Conservation (phyloP, 371 early-diverging fungal genomes). For the Lichtheimia hyalospora region DNA sequence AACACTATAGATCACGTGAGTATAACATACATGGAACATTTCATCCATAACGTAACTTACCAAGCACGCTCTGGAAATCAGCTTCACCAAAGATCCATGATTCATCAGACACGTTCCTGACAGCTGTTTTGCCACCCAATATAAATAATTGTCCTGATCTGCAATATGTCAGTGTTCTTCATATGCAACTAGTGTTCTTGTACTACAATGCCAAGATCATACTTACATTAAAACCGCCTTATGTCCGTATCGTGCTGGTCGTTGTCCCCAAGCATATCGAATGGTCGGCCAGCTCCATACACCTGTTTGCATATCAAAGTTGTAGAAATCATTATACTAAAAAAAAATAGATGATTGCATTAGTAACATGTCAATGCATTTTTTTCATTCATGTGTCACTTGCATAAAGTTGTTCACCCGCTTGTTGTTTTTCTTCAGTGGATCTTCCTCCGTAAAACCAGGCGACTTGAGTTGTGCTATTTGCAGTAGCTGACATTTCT, state of each 20-base stretch:
- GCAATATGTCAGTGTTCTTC: too few species aligned
- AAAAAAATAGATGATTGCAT: not conserved
- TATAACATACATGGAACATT: too few species aligned
- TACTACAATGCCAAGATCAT: not conserved
- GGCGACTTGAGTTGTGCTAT: conserved; percentile 20
- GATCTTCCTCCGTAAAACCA: conserved; percentile 43
- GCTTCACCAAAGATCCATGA: conserved; percentile 16
- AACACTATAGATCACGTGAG: conserved; percentile 19
- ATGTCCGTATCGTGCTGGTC: conserved; percentile 33
- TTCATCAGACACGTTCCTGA: conserved; percentile 13
- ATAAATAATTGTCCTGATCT: conserved; percentile 29
- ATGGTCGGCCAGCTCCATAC: conserved; percentile 22
- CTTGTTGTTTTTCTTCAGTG: conserved; percentile 2
- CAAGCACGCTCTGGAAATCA: conserved; percentile 39
- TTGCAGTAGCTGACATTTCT: conserved; percentile 34
- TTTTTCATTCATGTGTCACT: not conserved
- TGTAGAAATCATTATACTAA: conserved; percentile 26
- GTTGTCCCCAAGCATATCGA: conserved; percentile 20
- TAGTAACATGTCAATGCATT: not conserved
- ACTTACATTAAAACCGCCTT: conserved; percentile 35
- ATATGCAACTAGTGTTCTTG: too few species aligned
- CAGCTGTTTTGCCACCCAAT: conserved; percentile 34
- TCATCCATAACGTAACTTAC: conserved; percentile 13
- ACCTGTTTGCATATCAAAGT: conserved; percentile 18
- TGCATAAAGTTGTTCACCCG: conserved; percentile 6